phyloP scores from a whole-genome alignment of 2,329 filamentous ascomycete species.

The Xylaria sp. region DNA sequence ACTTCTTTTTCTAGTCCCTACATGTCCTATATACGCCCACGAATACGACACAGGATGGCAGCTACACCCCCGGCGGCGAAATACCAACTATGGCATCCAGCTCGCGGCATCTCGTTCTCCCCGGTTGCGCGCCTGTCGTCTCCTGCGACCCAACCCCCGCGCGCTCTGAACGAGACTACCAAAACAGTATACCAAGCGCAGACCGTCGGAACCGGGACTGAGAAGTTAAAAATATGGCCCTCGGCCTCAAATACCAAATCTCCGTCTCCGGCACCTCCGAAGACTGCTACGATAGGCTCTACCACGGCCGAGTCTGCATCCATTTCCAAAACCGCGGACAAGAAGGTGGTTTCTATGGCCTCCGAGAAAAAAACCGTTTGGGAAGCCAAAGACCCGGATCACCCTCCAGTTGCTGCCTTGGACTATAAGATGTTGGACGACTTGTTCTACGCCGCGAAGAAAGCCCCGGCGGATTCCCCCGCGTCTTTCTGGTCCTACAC shows the following conservation, averaged over 20 bases:
- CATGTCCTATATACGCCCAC: conserved; percentile 6
- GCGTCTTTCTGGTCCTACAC: conserved; percentile 69
- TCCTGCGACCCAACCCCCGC: conserved; percentile 15
- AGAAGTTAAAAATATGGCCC: not conserved
- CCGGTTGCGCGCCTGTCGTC: conserved; percentile 20
- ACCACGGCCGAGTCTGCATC: not conserved
- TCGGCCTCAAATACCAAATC: conserved; percentile 7
- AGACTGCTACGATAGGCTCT: not conserved
- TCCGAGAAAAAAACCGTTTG: conserved; percentile 14
- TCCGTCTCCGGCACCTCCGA: not conserved
- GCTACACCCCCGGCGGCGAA: conserved; percentile 33
- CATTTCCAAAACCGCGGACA: not conserved
- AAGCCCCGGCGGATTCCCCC: conserved; percentile 46
- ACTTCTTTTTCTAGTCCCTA: conserved; percentile 8
- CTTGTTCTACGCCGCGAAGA: conserved; percentile 51
- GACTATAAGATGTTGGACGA: conserved; percentile 52
- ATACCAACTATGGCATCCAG: conserved; percentile 38
- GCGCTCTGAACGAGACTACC: conserved; percentile 4
- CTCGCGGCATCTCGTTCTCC: conserved; percentile 39
- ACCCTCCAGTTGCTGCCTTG: conserved; percentile 43
- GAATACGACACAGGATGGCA: conserved; percentile 25
- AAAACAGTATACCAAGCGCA: not conserved
- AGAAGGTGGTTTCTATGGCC: conserved; percentile 1
- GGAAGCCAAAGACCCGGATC: conserved; percentile 18
- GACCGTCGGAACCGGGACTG: not conserved